Conservation (phyloP, 345 rosid species). For the Camelina sativa region DNA sequence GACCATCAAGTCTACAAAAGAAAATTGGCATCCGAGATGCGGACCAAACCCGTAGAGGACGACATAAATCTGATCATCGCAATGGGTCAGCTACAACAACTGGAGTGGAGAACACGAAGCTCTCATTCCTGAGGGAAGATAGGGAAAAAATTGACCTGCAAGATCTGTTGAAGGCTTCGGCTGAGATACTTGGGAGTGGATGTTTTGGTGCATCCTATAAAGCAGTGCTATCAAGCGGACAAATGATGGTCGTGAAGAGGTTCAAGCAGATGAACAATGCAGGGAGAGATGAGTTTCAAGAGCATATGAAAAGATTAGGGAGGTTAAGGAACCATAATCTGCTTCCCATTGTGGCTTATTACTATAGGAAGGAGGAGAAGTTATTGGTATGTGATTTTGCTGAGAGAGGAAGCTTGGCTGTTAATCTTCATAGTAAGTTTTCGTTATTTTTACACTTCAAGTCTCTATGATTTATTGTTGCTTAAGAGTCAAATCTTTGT, state of each 20-base stretch:
- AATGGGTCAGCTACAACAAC: not conserved
- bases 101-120: constrained; percentile 42
- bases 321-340: constrained; percentile 73
- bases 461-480: not conserved
- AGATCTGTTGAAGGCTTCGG: constrained; percentile 84
- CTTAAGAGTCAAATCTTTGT: not conserved
- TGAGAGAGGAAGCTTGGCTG: constrained; percentile 76
- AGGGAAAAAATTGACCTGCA: constrained; percentile 70
- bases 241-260: constrained; percentile 85
- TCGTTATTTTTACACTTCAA: not conserved
- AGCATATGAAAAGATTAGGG: constrained; percentile 86
- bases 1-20: constrained; percentile 57
- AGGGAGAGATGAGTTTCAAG: constrained; percentile 84
- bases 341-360: constrained; percentile 87
- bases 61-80: not conserved
- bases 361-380: constrained; percentile 92
- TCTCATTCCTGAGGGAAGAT: constrained; percentile 77
- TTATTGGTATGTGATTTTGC: constrained; percentile 69
- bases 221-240: constrained; percentile 58
- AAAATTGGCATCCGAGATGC: constrained; percentile 51
- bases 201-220: constrained; percentile 91
- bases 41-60: not conserved
- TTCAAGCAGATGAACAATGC: constrained; percentile 88
- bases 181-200: constrained; percentile 92
- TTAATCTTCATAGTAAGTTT: constrained; percentile 80